phyloP scores from a whole-genome alignment of 139 green algal species.

The Penium margaritaceum region DNA sequence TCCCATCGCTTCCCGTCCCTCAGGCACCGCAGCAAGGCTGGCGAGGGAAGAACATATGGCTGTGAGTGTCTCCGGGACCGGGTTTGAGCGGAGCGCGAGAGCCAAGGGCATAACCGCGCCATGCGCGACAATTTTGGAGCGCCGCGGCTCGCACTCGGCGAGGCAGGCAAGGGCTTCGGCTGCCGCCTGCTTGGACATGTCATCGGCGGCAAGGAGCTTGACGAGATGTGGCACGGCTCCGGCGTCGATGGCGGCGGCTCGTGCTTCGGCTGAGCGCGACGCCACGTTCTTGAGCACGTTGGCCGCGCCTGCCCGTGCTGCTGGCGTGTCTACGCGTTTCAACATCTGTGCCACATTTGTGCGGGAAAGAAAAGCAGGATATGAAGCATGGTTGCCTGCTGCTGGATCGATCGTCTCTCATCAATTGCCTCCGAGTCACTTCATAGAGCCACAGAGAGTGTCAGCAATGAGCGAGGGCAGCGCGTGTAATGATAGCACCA shows the following conservation, averaged over 20 bases:
- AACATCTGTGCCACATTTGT: too few species aligned
- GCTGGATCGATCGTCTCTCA: too few species aligned
- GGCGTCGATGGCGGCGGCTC: background rate
- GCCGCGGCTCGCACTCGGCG: background rate
- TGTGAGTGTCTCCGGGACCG: background rate
- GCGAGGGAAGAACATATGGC: background rate
- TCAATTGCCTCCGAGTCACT: too few species aligned
- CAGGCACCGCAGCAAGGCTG: background rate
- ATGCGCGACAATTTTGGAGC: background rate
- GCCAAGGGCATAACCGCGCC: background rate
- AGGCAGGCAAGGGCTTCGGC: background rate
- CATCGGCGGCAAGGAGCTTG: background rate
- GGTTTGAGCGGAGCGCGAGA: background rate
- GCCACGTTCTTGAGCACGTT: background rate
- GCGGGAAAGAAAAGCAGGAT: too few species aligned
- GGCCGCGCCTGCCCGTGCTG: background rate
- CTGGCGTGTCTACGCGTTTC: too few species aligned
- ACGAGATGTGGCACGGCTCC: background rate
- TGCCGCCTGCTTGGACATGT: background rate
- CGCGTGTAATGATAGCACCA: too few species aligned
- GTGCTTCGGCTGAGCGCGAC: background rate
- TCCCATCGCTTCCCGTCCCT: slow-evolving; percentile 4
- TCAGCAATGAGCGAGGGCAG: too few species aligned
- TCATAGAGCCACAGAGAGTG: too few species aligned
- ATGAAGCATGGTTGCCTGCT: too few species aligned